These are phyloP conservation scores for Xylariaceae sp. DNA, from an alignment of 2,329 filamentous ascomycete species.

Conservation along the genomic window DNA sequence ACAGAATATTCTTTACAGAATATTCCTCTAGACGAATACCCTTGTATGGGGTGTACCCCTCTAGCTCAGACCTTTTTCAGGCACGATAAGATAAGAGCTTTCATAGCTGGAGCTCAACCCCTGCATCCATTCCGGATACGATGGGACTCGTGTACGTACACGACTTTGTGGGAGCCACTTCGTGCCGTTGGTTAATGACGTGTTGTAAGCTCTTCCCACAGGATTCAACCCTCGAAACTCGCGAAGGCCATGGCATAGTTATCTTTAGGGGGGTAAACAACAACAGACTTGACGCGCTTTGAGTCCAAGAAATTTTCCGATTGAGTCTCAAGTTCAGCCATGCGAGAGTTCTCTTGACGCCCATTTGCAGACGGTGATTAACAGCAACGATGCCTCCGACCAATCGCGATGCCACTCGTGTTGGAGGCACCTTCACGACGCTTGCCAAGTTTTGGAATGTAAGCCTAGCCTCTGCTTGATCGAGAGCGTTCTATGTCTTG, in stretches of 20 bases:
- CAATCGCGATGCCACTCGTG: constrained; percentile 20
- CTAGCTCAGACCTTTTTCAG: too few relatives aligned
- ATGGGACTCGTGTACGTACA: too few relatives aligned
- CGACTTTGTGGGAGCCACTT: too few relatives aligned
- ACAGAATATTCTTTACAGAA: too few relatives aligned
- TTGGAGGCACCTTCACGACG: constrained; percentile 29
- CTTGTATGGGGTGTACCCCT: too few relatives aligned
- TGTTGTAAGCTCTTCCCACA: background rate
- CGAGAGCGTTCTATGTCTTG: too few relatives aligned
- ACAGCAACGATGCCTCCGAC: constrained; percentile 38
- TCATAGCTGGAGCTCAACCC: too few relatives aligned
- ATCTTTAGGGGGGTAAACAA: background rate
- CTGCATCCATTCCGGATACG: too few relatives aligned
- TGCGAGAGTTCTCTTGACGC: constrained; percentile 37
- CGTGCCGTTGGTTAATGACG: background rate
- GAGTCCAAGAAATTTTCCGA: background rate
- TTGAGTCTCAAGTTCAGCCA: constrained; percentile 19
- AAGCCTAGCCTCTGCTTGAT: constrained; percentile 14
- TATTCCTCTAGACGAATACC: too few relatives aligned
- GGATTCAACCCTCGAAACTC: background rate
- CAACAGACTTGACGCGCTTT: background rate
- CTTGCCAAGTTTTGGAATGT: constrained; percentile 46
- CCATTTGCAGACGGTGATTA: constrained; percentile 42
- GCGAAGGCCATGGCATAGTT: background rate
- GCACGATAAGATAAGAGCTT: too few relatives aligned